Evolutionary conservation across 805 yeast genomes (phyloP), one percentile per base, ranked within the genome.

Genomic region (Cyberlindnera amylophila): DNA sequence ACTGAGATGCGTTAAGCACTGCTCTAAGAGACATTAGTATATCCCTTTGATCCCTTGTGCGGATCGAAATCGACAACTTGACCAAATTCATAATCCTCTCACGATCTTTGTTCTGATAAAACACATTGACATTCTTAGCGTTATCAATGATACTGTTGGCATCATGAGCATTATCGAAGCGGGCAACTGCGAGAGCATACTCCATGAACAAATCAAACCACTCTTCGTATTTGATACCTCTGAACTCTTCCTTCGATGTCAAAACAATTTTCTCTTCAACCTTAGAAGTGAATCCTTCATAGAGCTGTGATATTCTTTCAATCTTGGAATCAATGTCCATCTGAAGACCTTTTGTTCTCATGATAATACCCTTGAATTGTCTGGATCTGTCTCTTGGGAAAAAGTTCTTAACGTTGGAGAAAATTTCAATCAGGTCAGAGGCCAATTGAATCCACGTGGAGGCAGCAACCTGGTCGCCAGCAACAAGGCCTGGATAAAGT

Each of bases 171-270:
- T 71, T 67, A 44, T 79, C 85, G 55, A 71, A 75, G 46, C 72
- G 73, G 0, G 88, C 81, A 38, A 84, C 71, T 18, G 81, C 71
- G 28, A 91, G 61, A 0, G 95, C 81, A 52, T 84, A 79, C 54
- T 82, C 84, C 77, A 89, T 82, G 54, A 89, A 86, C 6, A 91
- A 67, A 48, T 76, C 79, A 61, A 88, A 88, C 99, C 99, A 93
- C 29, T 74, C 74, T 30, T 83, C 85, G 59, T 86, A 86, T 3
- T 71, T 66, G 16, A 89, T 64, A 0, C 96, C 96, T 44, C 96
- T 71, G 55, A 84, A 86, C 53, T 75, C 81, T 1, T 70, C 68
- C 11, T 72, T 72, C 0, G 86, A 74, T 0, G 80, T 74, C 32
- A 64, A 46, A 5, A 64, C 61, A 3, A 69, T 58, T 69, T 66